Base-by-base conservation (phyloP, 345 rosid species). In the Hibiscus mutabilis region DNA sequence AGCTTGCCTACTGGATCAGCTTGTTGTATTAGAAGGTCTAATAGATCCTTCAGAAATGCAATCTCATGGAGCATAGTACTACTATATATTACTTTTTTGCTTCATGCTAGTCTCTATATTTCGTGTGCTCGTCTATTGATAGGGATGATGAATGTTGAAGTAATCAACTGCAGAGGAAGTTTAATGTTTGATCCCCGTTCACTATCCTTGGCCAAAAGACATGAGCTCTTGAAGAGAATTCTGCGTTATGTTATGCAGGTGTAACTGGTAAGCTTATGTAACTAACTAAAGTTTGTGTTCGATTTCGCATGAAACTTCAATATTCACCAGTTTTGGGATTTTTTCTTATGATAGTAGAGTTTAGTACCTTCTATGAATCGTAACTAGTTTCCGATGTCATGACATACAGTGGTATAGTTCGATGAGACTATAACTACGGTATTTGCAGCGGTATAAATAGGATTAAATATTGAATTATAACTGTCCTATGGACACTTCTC, bases 21-120 rank as follows among this genome's bases (percentile, higher is more conserved):
- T 95, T 40, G 92, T 90, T 56, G 97, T 90, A 44, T 73, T 95
- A 78, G 99, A 95, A 84, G 97, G 99, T 72, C 84, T 91, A 79
- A 75, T 94, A 33, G 88, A 85, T 84, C 95, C 88, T 80, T 86
- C 87, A 35, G 80, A 83, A 78, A 10, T 82, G 75, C 78, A 75
- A 57, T 66, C 73, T 70, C 61, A 70, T 44, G 55, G 65, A 37
- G 53, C 60, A 24, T 57, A 56, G 69, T 8, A 21, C 13, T 8
- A 21, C 13, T 22, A 53, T 53, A 52, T 0, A 2, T 7, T 42
- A 4, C 22, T 19, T 55, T 55, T 55, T 19, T 55, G 59, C 27
- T 55, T 7, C 59, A 55, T 55, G 59, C 22, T 18, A 5, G 58
- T 53, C 25, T 19, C 25, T 6, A 7, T 19, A 53, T 18, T 53